Evolutionary conservation across 2,329 filamentous ascomycete genomes (phyloP).

Genomic region (Penicillium sp.): DNA sequence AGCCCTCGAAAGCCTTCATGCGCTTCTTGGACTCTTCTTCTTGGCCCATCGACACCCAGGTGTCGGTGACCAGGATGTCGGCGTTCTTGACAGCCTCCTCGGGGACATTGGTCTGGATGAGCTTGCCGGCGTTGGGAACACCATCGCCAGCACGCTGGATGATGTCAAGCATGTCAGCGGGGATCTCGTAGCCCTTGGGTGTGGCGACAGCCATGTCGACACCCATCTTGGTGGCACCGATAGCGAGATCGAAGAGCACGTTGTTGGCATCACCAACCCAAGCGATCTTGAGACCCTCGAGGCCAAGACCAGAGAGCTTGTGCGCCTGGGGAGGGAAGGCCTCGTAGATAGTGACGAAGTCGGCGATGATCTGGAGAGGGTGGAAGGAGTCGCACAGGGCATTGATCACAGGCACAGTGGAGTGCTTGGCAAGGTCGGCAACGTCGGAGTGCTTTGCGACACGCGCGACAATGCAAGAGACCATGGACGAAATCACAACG

Average conservation of each 20-base stretch:
- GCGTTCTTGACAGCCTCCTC: constrained; percentile 84
- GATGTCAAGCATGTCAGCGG: constrained; percentile 68
- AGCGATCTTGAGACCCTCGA: constrained; percentile 84
- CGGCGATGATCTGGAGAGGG: constrained; percentile 90
- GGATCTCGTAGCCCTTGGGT: constrained; percentile 81
- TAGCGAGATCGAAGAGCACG: constrained; percentile 90
- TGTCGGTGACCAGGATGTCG: constrained; percentile 91
- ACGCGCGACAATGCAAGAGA: constrained; percentile 77
- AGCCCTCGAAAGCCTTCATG: constrained; percentile 80
- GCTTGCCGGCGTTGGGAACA: constrained; percentile 61
- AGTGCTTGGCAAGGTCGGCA: constrained; percentile 68
- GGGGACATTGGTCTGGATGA: constrained; percentile 75
- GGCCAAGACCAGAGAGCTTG: constrained; percentile 57
- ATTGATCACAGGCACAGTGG: constrained; percentile 80
- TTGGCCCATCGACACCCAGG: constrained; percentile 98
- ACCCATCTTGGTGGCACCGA: constrained; percentile 82
- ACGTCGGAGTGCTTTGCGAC: constrained; percentile 78
- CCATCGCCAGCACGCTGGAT: constrained; percentile 66
- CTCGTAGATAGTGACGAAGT: constrained; percentile 89
- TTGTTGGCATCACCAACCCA: constrained; percentile 99
- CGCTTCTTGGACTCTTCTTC: constrained; percentile 79
- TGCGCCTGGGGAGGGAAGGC: constrained; percentile 58
- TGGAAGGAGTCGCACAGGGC: constrained; percentile 89
- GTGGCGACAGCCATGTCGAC: constrained; percentile 85
- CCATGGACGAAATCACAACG: constrained; percentile 91